Conservation (phyloP, 2,329 filamentous ascomycete species). For the Apiospora hydei region DNA sequence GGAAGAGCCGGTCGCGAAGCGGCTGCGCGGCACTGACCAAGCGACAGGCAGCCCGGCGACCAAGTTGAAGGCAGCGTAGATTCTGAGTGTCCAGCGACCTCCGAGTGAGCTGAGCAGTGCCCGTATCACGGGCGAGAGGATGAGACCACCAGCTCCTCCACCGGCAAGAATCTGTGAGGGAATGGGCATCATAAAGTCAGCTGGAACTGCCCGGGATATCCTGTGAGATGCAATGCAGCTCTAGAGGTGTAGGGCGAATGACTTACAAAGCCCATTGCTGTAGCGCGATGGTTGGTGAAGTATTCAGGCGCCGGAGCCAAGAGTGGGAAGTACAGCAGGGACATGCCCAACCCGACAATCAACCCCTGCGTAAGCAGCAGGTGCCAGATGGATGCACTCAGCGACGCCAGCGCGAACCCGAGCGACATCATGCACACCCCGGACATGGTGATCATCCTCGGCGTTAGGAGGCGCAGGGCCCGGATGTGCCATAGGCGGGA, state of each 20-base stretch:
- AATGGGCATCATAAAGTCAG: not conserved
- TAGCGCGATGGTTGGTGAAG: conserved; percentile 54
- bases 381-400: conserved; percentile 47
- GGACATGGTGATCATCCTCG: conserved; percentile 47
- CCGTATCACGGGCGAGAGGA: conserved; percentile 49
- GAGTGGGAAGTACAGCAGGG: conserved; percentile 52
- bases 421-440: conserved; percentile 50
- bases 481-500: conserved; percentile 34
- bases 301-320: conserved; percentile 56
- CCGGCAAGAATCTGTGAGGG: conserved; percentile 46
- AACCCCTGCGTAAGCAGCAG: conserved; percentile 53
- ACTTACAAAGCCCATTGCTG: conserved; percentile 52
- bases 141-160: conserved; percentile 50
- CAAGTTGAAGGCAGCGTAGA: conserved; percentile 47
- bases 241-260: no score
- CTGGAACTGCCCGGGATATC: not conserved
- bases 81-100: conserved; percentile 52
- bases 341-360: conserved; percentile 51
- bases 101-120: conserved; percentile 51
- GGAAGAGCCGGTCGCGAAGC: conserved; percentile 41
- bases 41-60: conserved; percentile 49
- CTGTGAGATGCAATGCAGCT: not conserved
- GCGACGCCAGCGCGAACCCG: conserved; percentile 52
- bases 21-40: conserved; percentile 47
- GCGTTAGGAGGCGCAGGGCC: conserved; percentile 38